A percentile compares a stretch with the other conserved stretches of the same genome.
These are phyloP conservation scores for Xylaria hypoxylon DNA, from an alignment of 2,329 filamentous ascomycete genomes.

Conservation along the genomic window DNA sequence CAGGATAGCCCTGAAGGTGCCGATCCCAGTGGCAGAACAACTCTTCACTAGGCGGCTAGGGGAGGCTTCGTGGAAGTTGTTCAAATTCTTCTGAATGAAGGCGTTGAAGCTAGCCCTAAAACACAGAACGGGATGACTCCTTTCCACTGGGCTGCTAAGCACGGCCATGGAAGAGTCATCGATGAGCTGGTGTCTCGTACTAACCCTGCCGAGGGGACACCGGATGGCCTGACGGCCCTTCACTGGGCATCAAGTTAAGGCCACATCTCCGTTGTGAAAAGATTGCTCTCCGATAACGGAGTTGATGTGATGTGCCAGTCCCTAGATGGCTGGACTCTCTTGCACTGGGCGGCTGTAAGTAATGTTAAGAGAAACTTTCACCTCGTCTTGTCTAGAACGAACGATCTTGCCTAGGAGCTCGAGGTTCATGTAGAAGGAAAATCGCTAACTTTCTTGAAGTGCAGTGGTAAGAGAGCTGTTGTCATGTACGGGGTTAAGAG, in stretches of 20 bases:
- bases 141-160: slow-evolving; percentile 10
- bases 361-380: too few relatives aligned
- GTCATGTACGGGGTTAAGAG: too few relatives aligned
- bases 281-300: background rate
- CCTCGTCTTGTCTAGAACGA: too few relatives aligned
- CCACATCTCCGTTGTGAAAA: slow-evolving; percentile 9
- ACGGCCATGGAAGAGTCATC: background rate
- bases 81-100: background rate
- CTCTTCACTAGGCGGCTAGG: slow-evolving; percentile 1
- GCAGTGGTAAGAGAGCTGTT: too few relatives aligned
- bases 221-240: background rate
- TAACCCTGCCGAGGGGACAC: background rate
- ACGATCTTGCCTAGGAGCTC: too few relatives aligned
- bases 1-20: background rate
- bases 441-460: too few relatives aligned
- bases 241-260: slow-evolving; percentile 8
- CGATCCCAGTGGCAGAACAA: background rate
- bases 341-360: slow-evolving; percentile 2
- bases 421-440: too few relatives aligned
- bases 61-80: slow-evolving; percentile 1
- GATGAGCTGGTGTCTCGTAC: slow-evolving; percentile 1
- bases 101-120: background rate
- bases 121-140: slow-evolving; percentile 7
- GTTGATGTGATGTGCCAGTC: background rate
- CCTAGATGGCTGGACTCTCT: background rate